Percentiles rank a stretch among this genome's conserved stretches.
Conservation (phyloP, 2,329 filamentous ascomycete genomes). For the Pseudogymnoascus sp. region DNA sequence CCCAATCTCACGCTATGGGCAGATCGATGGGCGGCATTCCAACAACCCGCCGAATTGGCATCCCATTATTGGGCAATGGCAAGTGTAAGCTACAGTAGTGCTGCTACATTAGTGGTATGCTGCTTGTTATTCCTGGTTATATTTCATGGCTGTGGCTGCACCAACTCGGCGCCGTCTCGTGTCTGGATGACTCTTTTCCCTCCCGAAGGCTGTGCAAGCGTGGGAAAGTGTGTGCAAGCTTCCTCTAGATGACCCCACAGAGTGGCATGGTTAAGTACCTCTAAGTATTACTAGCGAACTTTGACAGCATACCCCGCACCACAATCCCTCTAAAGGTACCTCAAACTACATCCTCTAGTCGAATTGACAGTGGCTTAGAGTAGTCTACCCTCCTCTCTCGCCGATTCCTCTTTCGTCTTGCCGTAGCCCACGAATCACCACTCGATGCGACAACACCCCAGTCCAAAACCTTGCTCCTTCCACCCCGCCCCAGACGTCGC, state of each 20-base stretch:
- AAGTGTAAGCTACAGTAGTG: constrained; percentile 3
- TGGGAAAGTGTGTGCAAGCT: neutral
- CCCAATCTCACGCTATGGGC: neutral
- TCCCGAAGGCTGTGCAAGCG: neutral
- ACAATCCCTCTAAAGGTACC: neutral
- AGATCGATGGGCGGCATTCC: neutral
- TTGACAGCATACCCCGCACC: neutral
- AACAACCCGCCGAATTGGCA: neutral
- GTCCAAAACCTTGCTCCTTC: neutral
- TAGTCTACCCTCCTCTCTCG: neutral
- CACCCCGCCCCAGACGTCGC: neutral
- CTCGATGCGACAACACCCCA: neutral
- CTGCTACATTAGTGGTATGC: neutral
- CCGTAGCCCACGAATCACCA: neutral
- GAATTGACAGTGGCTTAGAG: neutral
- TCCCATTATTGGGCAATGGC: constrained; percentile 1
- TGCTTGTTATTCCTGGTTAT: neutral
- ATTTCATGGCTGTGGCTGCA: neutral
- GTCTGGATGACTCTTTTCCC: neutral
- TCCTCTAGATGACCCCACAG: neutral
- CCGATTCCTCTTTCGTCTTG: constrained; percentile 5
- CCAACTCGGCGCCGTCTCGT: neutral
- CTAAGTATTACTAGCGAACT: neutral
- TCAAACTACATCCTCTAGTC: neutral
- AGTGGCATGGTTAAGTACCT: neutral